phyloP scores from a whole-genome alignment of 2,329 filamentous ascomycete genomes.

The Penicillium nordicum region DNA sequence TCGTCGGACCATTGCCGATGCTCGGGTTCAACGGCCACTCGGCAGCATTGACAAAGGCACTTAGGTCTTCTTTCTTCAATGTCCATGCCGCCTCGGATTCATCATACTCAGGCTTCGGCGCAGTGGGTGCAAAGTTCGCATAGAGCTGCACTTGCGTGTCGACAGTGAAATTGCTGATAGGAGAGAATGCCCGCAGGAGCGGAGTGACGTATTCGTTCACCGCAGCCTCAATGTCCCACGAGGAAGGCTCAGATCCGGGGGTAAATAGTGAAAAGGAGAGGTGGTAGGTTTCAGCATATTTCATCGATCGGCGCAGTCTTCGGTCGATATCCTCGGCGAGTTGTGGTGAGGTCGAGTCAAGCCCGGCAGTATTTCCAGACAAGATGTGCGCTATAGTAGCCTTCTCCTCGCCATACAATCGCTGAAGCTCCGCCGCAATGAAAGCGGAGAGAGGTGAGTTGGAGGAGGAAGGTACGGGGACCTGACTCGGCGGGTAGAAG shows the following conservation, averaged over 20 bases:
- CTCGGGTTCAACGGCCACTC: conserved; percentile 96
- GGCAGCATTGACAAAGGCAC: conserved; percentile 93
- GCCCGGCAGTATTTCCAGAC: conserved; percentile 50
- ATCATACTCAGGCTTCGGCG: conserved; percentile 56
- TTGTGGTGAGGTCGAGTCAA: conserved; percentile 42
- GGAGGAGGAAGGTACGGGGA: conserved; percentile 64
- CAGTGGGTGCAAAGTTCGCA: conserved; percentile 64
- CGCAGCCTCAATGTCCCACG: conserved; percentile 85
- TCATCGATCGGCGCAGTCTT: conserved; percentile 78
- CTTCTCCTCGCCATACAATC: conserved; percentile 82
- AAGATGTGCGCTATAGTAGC: conserved; percentile 75
- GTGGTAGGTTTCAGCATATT: conserved; percentile 91
- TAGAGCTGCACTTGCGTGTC: conserved; percentile 96
- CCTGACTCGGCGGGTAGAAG: conserved; percentile 67
- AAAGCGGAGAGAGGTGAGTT: conserved; percentile 73
- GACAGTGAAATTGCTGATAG: conserved; percentile 92
- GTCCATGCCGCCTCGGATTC: conserved; percentile 58
- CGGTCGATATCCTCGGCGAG: conserved; percentile 58
- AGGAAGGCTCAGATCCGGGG: conserved; percentile 70
- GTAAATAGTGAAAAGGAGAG: conserved; percentile 95
- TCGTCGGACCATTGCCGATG: conserved; percentile 86
- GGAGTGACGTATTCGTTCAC: conserved; percentile 78
- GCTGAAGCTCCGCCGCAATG: conserved; percentile 72
- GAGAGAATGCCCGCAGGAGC: conserved; percentile 70
- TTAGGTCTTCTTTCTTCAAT: conserved; percentile 79